Conservation (phyloP, 2,329 filamentous ascomycete genomes). For the Verruconis gallopava region DNA sequence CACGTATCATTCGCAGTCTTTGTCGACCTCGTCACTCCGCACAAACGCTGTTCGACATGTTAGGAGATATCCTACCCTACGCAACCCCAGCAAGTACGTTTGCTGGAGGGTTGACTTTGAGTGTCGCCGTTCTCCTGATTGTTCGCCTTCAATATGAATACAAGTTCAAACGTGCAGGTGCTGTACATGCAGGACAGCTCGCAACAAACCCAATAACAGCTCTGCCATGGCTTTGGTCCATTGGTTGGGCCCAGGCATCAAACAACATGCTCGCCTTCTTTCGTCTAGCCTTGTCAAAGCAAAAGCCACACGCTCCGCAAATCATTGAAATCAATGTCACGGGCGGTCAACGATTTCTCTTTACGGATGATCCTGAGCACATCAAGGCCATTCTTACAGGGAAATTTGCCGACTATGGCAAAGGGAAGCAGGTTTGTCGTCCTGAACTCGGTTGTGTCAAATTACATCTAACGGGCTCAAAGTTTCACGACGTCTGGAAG, state of each 20-base stretch:
- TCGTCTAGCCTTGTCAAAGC: neutral
- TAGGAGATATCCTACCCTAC: neutral
- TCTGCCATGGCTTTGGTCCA: neutral
- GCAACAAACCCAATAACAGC: neutral
- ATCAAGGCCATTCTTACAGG: conserved; percentile 82
- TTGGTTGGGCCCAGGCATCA: neutral
- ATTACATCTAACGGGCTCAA: neutral
- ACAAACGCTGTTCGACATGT: neutral
- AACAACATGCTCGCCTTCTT: neutral
- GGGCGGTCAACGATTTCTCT: conserved; percentile 26
- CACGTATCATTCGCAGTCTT: too few species aligned
- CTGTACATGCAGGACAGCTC: neutral
- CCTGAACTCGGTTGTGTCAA: too few species aligned
- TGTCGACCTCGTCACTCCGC: too few species aligned
- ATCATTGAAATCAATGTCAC: neutral
- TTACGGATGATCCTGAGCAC: conserved; percentile 77
- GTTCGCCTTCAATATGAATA: neutral
- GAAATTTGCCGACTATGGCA: conserved; percentile 75
- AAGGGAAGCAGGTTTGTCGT: conserved; percentile 59
- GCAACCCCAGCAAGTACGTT: neutral
- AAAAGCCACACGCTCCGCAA: neutral
- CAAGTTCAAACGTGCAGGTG: neutral
- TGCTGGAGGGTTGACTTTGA: neutral
- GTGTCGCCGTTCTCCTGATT: neutral
- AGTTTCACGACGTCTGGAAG: conserved; percentile 37